A percentile compares a stretch with the other conserved stretches of the same genome.
Evolutionary conservation across 2,329 filamentous ascomycete species (phyloP).

Genomic region (Fusarium poae): DNA sequence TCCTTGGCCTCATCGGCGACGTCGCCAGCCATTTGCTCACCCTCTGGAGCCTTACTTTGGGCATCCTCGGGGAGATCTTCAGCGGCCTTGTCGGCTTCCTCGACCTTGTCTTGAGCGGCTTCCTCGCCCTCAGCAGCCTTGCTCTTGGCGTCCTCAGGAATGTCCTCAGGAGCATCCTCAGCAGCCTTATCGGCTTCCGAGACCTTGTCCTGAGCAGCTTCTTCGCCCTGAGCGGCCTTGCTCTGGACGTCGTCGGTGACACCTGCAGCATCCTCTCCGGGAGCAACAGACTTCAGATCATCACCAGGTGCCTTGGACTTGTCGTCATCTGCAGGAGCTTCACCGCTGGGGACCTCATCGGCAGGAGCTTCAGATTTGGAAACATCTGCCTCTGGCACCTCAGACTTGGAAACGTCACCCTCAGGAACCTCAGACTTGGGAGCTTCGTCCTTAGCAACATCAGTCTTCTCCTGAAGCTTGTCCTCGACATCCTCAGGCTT

Average conservation of each 20-base stretch:
- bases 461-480: conserved; percentile 32
- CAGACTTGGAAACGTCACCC: conserved; percentile 26
- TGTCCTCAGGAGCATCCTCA: neutral
- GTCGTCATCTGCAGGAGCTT: conserved; percentile 21
- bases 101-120: conserved; percentile 2
- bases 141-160: neutral
- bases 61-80: conserved; percentile 6
- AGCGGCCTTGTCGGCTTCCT: conserved; percentile 8
- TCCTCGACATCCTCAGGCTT: conserved; percentile 30
- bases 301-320: conserved; percentile 40
- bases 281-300: conserved; percentile 60
- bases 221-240: conserved; percentile 35
- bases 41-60: conserved; percentile 11
- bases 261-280: conserved; percentile 47
- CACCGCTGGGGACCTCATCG: conserved; percentile 6
- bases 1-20: conserved; percentile 8
- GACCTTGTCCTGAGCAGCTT: neutral
- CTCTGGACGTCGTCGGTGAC: conserved; percentile 43
- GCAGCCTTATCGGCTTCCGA: conserved; percentile 2
- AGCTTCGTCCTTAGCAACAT: conserved; percentile 44
- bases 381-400: conserved; percentile 38
- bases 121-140: neutral
- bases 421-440: conserved; percentile 39
- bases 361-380: conserved; percentile 27
- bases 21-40: conserved; percentile 8